phyloP scores from a whole-genome alignment of 306 rosid species.

The Canavalia ensiformis region DNA sequence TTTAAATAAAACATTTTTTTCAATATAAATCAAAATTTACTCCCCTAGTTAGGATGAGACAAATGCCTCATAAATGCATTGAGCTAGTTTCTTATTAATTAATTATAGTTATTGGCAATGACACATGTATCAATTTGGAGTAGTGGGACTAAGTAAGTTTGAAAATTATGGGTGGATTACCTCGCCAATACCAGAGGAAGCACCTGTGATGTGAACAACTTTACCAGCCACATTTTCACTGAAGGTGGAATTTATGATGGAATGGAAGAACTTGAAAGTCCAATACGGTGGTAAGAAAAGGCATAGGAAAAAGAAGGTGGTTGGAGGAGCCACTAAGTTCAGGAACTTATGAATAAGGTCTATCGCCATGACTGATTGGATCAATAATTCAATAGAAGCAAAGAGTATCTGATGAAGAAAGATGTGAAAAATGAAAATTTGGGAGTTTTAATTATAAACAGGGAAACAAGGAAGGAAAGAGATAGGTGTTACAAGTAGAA shows the following conservation, averaged over 20 bases:
- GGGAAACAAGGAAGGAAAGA: not conserved
- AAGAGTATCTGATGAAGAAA: constrained; percentile 5
- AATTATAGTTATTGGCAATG: not conserved
- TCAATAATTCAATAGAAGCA: not conserved
- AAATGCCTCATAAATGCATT: not conserved
- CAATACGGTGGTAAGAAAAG: constrained; percentile 66
- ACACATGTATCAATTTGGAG: not conserved
- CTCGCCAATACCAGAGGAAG: constrained; percentile 64
- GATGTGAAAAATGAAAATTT: not conserved
- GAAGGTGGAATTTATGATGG: constrained; percentile 46
- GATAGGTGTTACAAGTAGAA: constrained; percentile 1
- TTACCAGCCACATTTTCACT: constrained; percentile 64
- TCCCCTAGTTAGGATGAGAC: too few species aligned
- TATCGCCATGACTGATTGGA: constrained; percentile 32
- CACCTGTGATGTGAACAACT: constrained; percentile 78
- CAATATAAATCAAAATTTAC: too few species aligned
- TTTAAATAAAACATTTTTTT: not conserved
- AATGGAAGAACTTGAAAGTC: constrained; percentile 55
- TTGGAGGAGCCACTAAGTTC: constrained; percentile 63
- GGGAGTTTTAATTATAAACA: constrained; percentile 1
- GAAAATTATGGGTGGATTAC: not conserved
- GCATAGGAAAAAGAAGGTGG: constrained; percentile 65
- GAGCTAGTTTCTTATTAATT: not conserved
- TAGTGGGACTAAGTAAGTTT: too few species aligned
- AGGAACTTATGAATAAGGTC: constrained; percentile 61